Conservation (phyloP, 2,329 filamentous ascomycete species). For the Fusarium sp. region DNA sequence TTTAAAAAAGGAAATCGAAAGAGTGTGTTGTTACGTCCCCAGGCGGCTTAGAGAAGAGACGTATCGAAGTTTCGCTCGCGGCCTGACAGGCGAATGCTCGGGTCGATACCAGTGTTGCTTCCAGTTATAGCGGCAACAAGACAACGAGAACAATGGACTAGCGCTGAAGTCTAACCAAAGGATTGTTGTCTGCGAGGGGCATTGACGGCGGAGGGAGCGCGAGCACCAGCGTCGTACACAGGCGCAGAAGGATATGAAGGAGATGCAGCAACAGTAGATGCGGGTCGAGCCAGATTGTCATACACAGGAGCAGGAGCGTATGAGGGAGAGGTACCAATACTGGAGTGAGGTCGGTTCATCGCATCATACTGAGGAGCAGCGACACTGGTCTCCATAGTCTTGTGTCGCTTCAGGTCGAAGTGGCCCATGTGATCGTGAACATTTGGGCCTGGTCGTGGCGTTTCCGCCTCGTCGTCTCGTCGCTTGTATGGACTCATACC, state of each 20-base stretch:
- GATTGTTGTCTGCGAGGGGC: constrained; percentile 54
- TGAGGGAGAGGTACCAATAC: constrained; percentile 53
- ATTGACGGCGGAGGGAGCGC: constrained; percentile 58
- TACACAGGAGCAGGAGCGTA: constrained; percentile 21
- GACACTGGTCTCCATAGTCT: constrained; percentile 74
- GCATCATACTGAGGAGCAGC: constrained; percentile 62
- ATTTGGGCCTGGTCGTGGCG: constrained; percentile 70
- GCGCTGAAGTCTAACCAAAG: not conserved
- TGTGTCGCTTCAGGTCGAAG: constrained; percentile 79
- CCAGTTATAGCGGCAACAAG: not conserved
- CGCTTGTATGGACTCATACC: constrained; percentile 62
- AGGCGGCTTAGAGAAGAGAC: not conserved
- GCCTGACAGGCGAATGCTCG: not conserved
- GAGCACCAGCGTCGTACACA: constrained; percentile 61
- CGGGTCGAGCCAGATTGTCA: constrained; percentile 19
- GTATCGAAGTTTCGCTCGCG: constrained; percentile 16
- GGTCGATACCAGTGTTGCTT: constrained; percentile 10
- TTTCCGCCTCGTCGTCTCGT: constrained; percentile 69
- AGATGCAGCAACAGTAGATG: constrained; percentile 25
- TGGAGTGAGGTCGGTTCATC: constrained; percentile 60
- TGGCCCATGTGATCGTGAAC: constrained; percentile 53
- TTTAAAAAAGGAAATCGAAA: constrained; percentile 32
- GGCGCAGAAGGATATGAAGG: constrained; percentile 51
- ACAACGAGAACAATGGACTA: not conserved
- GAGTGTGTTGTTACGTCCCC: constrained; percentile 30